These are phyloP conservation scores for Lactarius sp. DNA, from an alignment of 768 basidiomycete species.

Conservation along the genomic window DNA sequence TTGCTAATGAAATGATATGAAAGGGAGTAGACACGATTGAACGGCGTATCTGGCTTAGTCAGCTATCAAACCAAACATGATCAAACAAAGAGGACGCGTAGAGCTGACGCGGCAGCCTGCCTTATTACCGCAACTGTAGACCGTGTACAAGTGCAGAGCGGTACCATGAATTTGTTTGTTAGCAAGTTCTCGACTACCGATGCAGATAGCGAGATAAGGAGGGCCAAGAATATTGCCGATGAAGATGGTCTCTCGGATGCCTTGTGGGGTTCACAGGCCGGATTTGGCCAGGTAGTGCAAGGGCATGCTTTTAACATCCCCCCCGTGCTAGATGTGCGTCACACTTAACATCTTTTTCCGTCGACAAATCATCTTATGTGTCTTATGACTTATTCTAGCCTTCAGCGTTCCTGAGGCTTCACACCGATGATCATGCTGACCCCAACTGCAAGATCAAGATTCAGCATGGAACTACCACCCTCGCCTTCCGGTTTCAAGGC, in stretches of 20 bases:
- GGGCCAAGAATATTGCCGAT: slow-evolving; percentile 47
- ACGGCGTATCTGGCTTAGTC: background rate
- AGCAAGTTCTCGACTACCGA: slow-evolving; percentile 60
- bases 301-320: slow-evolving; percentile 75
- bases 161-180: slow-evolving; percentile 66
- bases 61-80: background rate
- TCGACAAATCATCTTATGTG: background rate
- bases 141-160: background rate
- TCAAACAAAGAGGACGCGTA: slow-evolving; percentile 23
- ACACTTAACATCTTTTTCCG: background rate
- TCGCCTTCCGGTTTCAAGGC: slow-evolving; percentile 94
- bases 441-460: slow-evolving; percentile 96
- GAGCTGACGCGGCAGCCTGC: slow-evolving; percentile 14
- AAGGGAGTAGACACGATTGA: background rate
- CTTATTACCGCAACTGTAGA: background rate
- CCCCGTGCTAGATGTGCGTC: slow-evolving; percentile 67
- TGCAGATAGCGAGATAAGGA: slow-evolving; percentile 44
- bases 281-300: slow-evolving; percentile 67
- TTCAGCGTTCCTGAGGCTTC: slow-evolving; percentile 80
- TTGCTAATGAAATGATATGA: slow-evolving; percentile 4
- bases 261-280: slow-evolving; percentile 82
- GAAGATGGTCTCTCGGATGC: slow-evolving; percentile 61
- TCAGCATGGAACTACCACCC: slow-evolving; percentile 95
- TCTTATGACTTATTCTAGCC: slow-evolving; percentile 52
- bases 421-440: slow-evolving; percentile 95